phyloP scores from a whole-genome alignment of 2,329 filamentous ascomycete species.

The Fusarium nodosum region DNA sequence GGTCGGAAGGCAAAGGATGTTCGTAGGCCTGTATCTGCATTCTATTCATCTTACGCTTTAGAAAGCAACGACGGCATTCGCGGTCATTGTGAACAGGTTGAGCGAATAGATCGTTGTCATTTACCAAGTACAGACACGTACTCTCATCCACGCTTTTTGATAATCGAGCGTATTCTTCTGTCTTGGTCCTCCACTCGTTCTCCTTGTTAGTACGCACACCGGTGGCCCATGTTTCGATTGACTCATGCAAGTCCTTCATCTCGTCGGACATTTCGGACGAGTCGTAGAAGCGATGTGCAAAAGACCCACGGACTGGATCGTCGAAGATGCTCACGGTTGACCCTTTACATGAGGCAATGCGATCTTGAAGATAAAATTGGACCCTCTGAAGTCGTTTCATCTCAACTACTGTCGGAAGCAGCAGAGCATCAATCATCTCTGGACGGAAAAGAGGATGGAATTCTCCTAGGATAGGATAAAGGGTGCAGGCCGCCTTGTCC shows the following conservation, averaged over 20 bases:
- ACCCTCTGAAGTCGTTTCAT: constrained; percentile 41
- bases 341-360: constrained; percentile 33
- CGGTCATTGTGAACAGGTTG: constrained; percentile 41
- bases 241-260: constrained; percentile 35
- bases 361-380: constrained; percentile 41
- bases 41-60: constrained; percentile 46
- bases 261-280: constrained; percentile 34
- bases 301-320: constrained; percentile 46
- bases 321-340: constrained; percentile 41
- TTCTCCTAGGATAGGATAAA: constrained; percentile 42
- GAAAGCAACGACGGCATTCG: constrained; percentile 55
- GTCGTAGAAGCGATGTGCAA: constrained; percentile 49
- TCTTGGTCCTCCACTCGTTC: constrained; percentile 53
- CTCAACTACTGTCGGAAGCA: constrained; percentile 31
- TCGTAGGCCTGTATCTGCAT: constrained; percentile 58
- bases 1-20: constrained; percentile 55
- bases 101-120: constrained; percentile 34
- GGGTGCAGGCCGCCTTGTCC: constrained; percentile 36
- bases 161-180: constrained; percentile 51
- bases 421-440: constrained; percentile 44
- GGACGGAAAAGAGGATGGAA: constrained; percentile 43
- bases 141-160: constrained; percentile 50
- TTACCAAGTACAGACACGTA: constrained; percentile 52
- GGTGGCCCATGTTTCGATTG: constrained; percentile 47
- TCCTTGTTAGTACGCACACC: constrained; percentile 45